These are phyloP conservation scores for Stagonosporopsis rhizophila DNA, from an alignment of 2,329 filamentous ascomycete species.

Conservation along the genomic window DNA sequence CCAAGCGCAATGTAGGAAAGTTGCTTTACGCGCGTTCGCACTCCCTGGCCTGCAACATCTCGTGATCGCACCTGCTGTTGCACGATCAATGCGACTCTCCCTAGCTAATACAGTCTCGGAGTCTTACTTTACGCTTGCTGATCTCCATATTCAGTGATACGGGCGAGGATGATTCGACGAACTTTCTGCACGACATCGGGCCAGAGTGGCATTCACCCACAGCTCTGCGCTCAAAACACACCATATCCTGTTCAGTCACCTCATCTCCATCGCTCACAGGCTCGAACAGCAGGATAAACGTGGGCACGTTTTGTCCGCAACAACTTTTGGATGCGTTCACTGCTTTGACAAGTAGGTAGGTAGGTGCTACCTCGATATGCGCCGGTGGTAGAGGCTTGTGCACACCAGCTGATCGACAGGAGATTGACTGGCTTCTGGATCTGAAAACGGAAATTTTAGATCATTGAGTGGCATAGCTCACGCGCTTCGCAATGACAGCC, in stretches of 20 bases:
- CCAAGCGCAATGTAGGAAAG: too few relatives aligned
- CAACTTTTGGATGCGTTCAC: neutral
- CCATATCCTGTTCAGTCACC: too few relatives aligned
- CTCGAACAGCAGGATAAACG: neutral
- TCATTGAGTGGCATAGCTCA: neutral
- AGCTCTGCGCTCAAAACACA: too few relatives aligned
- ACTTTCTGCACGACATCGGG: too few relatives aligned
- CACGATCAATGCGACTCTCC: too few relatives aligned
- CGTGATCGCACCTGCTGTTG: neutral
- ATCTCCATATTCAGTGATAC: too few relatives aligned
- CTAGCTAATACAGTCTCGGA: too few relatives aligned
- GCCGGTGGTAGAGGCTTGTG: neutral
- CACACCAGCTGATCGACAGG: neutral
- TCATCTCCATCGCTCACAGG: too few relatives aligned
- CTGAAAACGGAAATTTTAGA: neutral
- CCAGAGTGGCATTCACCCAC: too few relatives aligned
- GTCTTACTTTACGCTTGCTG: too few relatives aligned
- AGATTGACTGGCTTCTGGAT: neutral
- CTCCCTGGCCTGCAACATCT: neutral
- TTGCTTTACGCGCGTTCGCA: too few relatives aligned
- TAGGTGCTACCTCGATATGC: neutral
- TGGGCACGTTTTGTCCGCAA: neutral
- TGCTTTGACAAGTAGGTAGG: neutral
- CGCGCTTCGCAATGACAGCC: neutral
- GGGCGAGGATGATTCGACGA: too few relatives aligned